phyloP scores from a whole-genome alignment of 495 filamentous ascomycete species.

The Aspergillus asperescens region DNA sequence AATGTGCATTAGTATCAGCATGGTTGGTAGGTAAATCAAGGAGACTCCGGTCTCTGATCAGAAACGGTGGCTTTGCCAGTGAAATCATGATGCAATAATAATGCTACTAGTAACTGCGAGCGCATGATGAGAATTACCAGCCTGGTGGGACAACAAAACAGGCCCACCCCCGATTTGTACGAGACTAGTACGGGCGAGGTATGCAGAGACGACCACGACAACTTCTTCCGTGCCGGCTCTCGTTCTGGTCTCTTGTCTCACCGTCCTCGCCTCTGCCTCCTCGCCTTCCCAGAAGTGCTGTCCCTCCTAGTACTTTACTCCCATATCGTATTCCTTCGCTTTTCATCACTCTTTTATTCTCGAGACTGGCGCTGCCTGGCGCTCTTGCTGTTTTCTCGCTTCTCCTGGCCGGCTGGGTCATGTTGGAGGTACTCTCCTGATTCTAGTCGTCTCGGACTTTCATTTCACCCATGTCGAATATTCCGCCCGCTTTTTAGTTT shows the following conservation, averaged over 20 bases:
- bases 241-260: not conserved
- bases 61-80: too few species aligned
- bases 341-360: constrained; percentile 10
- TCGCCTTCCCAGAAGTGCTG: constrained; percentile 5
- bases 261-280: constrained; percentile 17
- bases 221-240: constrained; percentile 8
- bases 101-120: too few species aligned
- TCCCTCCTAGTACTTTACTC: not conserved
- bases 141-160: constrained; percentile 17
- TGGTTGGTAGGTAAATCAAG: too few species aligned
- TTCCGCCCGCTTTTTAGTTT: constrained; percentile 1
- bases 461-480: constrained; percentile 12
- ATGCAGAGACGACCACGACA: constrained; percentile 8
- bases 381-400: constrained; percentile 13
- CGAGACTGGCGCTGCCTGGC: constrained; percentile 2
- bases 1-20: too few species aligned
- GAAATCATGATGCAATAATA: too few species aligned
- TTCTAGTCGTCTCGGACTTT: constrained; percentile 9
- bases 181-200: constrained; percentile 7
- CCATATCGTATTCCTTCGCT: constrained; percentile 7
- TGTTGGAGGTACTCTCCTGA: constrained; percentile 16
- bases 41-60: too few species aligned
- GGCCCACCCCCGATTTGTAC: constrained; percentile 12
- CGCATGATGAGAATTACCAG: too few species aligned
- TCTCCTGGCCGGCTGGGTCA: constrained; percentile 11